These are phyloP conservation scores for Debaryomyces maramus DNA, from an alignment of 805 yeast species.

Conservation along the genomic window DNA sequence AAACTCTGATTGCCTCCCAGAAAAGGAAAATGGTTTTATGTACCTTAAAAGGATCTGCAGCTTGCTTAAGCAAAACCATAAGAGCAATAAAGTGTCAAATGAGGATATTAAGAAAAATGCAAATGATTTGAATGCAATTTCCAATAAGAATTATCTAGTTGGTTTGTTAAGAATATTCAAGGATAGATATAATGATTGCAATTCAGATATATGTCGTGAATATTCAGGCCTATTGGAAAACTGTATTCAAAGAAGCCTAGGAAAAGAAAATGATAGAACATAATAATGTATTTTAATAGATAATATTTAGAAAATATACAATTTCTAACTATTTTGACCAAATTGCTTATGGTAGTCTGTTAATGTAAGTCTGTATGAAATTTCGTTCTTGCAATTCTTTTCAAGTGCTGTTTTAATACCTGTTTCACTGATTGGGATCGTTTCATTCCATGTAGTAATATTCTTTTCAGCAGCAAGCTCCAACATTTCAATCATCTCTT, in stretches of 20 bases:
- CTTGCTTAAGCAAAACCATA: neutral
- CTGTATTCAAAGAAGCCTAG: slow-evolving; percentile 54
- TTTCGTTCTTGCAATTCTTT: slow-evolving; percentile 32
- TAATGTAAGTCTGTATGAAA: slow-evolving; percentile 56
- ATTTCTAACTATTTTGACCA: no score
- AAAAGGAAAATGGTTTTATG: neutral
- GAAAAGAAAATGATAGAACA: slow-evolving; percentile 30
- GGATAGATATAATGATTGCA: slow-evolving; percentile 29
- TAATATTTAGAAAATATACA: no score
- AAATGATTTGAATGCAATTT: slow-evolving; percentile 35
- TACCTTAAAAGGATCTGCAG: neutral
- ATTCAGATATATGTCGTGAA: slow-evolving; percentile 59
- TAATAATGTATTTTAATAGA: no score
- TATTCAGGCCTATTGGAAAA: slow-evolving; percentile 51
- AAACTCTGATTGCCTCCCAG: no score
- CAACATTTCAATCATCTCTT: slow-evolving; percentile 39
- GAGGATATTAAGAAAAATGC: neutral
- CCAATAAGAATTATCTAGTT: slow-evolving; percentile 46
- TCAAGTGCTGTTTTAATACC: slow-evolving; percentile 35
- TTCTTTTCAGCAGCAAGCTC: slow-evolving; percentile 37
- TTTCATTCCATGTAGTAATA: slow-evolving; percentile 36
- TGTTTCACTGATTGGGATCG: slow-evolving; percentile 33
- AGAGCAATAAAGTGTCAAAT: neutral
- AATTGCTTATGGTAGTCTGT: slow-evolving; percentile 48
- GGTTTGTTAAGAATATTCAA: slow-evolving; percentile 54